phyloP scores from a whole-genome alignment of 2,329 filamentous ascomycete species.

The Xylariaceae sp. region DNA sequence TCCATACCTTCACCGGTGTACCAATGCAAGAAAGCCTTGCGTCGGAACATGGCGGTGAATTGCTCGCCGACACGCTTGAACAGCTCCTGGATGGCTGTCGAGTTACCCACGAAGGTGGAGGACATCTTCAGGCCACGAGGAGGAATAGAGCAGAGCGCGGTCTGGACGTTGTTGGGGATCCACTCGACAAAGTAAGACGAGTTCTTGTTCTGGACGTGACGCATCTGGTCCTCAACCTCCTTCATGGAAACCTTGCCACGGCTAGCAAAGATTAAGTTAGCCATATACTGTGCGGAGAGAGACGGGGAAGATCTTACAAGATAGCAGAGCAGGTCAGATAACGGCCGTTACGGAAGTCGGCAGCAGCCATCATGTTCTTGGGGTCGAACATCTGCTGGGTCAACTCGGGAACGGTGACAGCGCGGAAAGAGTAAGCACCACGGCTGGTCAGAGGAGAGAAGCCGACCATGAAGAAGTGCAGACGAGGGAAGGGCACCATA shows the following conservation, averaged over 20 bases:
- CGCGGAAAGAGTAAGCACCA: conserved; percentile 91
- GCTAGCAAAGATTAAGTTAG: conserved; percentile 45
- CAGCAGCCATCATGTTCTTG: conserved; percentile 99
- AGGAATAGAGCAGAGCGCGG: conserved; percentile 96
- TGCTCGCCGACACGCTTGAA: conserved; percentile 99
- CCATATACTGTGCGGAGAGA: background rate
- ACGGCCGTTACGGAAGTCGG: conserved; percentile 98
- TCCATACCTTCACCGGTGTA: conserved; percentile 99
- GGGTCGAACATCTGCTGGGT: conserved; percentile 99
- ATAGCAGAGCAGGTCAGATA: conserved; percentile 99
- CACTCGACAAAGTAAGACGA: conserved; percentile 99
- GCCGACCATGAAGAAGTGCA: conserved; percentile 99
- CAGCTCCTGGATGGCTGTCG: conserved; percentile 98
- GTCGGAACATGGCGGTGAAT: conserved; percentile 99
- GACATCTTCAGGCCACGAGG: conserved; percentile 99
- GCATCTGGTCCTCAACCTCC: conserved; percentile 99
- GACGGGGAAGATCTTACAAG: conserved; percentile 58
- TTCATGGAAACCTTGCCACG: conserved; percentile 99
- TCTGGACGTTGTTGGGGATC: conserved; percentile 99
- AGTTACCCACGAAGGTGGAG: conserved; percentile 98
- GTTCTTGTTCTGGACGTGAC: conserved; percentile 99
- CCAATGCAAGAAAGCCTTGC: conserved; percentile 99
- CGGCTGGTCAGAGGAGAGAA: conserved; percentile 97
- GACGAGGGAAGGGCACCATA: conserved; percentile 99
- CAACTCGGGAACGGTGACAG: conserved; percentile 93